Percentiles rank a stretch among this genome's conserved stretches.
Conservation (phyloP, 2,329 filamentous ascomycete species). For the Fusarium lateritium region DNA sequence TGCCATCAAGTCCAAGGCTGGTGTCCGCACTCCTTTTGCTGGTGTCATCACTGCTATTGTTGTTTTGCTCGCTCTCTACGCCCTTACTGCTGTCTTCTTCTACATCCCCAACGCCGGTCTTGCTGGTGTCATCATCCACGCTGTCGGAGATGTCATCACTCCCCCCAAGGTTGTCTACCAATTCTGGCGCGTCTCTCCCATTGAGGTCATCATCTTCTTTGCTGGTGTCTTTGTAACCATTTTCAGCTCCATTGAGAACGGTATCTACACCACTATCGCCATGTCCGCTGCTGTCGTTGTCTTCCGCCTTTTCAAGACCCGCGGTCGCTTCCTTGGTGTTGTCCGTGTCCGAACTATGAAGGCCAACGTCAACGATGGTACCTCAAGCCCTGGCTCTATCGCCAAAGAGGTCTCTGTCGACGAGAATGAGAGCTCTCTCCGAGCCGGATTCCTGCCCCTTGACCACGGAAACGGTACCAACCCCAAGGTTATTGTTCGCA, state of each 20-base stretch:
- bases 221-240: slow-evolving; percentile 86
- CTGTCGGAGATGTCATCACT: slow-evolving; percentile 88
- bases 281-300: slow-evolving; percentile 80
- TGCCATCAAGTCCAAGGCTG: slow-evolving; percentile 94
- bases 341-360: slow-evolving; percentile 88
- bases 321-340: slow-evolving; percentile 82
- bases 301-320: slow-evolving; percentile 83
- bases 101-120: slow-evolving; percentile 86
- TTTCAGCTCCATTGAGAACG: slow-evolving; percentile 86
- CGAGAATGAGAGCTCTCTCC: slow-evolving; percentile 62
- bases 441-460: slow-evolving; percentile 63
- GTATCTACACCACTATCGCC: slow-evolving; percentile 85
- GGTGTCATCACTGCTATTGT: slow-evolving; percentile 87
- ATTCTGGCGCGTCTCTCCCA: slow-evolving; percentile 87
- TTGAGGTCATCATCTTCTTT: slow-evolving; percentile 89
- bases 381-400: slow-evolving; percentile 45
- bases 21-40: slow-evolving; percentile 87
- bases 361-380: slow-evolving; percentile 77
- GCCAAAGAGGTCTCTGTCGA: slow-evolving; percentile 54
- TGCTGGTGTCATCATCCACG: slow-evolving; percentile 90
- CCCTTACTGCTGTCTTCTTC: slow-evolving; percentile 85
- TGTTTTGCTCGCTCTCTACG: slow-evolving; percentile 88
- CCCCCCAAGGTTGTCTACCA: slow-evolving; percentile 87
- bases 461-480: slow-evolving; percentile 67
- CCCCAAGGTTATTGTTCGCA: slow-evolving; percentile 60